A percentile compares a stretch with the other conserved stretches of the same genome.
phyloP scores from a whole-genome alignment of 2,329 filamentous ascomycete genomes.

The Lachnellula occidentalis region DNA sequence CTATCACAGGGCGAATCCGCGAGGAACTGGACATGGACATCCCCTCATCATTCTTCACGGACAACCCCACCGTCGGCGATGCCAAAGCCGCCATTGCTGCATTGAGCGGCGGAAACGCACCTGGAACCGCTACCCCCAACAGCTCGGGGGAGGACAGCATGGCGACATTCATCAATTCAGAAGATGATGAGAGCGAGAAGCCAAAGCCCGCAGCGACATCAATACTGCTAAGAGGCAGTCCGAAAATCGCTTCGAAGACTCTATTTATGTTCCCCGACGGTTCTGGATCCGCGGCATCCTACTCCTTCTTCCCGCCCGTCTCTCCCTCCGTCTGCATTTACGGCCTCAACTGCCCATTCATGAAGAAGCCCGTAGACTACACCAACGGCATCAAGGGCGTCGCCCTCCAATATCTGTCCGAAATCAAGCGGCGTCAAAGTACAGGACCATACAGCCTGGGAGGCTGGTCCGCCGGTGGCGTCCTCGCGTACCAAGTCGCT shows the following conservation, averaged over 20 bases:
- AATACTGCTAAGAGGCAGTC: conserved; percentile 41
- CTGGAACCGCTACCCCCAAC: no score
- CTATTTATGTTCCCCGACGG: conserved; percentile 46
- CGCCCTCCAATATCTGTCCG: conserved; percentile 58
- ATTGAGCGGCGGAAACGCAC: no score
- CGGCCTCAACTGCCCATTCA: conserved; percentile 64
- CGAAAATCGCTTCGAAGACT: conserved; percentile 39
- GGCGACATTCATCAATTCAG: no score
- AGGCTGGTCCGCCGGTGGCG: conserved; percentile 74
- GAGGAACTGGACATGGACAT: conserved; percentile 54
- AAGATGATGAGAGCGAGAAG: conserved; percentile 10
- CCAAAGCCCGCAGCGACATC: conserved; percentile 24
- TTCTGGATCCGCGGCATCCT: conserved; percentile 36
- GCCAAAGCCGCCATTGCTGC: conserved; percentile 1
- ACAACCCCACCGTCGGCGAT: conserved; percentile 37
- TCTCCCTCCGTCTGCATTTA: conserved; percentile 44
- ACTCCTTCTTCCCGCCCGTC: conserved; percentile 32
- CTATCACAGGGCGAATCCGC: conserved; percentile 50
- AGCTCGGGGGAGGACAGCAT: no score
- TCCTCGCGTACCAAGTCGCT: conserved; percentile 28
- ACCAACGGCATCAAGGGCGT: conserved; percentile 61
- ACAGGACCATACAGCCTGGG: conserved; percentile 61
- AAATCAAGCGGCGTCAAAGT: conserved; percentile 67
- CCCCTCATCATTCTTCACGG: conserved; percentile 44
- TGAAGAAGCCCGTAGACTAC: conserved; percentile 63